Evolutionary conservation across 1,284 basidiomycete genomes (phyloP), one percentile per base, ranked within the genome.

Genomic region (Papiliotrema fonsecae): DNA sequence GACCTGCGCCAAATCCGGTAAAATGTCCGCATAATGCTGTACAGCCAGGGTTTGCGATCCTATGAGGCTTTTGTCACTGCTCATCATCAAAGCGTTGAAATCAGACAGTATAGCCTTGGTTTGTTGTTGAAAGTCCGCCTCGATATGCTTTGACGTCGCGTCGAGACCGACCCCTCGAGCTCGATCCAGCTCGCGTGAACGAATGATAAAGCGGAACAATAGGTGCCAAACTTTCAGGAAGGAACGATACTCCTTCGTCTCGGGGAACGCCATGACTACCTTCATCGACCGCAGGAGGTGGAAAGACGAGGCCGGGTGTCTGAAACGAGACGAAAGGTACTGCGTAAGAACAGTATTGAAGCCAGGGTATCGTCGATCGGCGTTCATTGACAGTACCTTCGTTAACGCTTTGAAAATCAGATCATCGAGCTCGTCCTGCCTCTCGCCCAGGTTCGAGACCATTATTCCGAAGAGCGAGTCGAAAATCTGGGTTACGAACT

Each of bases 151-250:
- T 11, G 86, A 83, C 0, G 88, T 89, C 1, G 85, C 82, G 6
- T 86, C 86, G 72, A 88, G 83, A 0, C 84, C 83, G 25, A 84
- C 70, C 48, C 90, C 88, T 57, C 85, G 86, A 5, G 79, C 77
- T 61, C 89, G 87, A 70, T 96, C 91, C 31, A 97, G 73, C 65
- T 94, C 89, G 34, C 92, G 78, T 5, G 90, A 85, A 21, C 88
- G 81, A 7, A 88, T 83, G 59, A 97, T 87, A 72, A 97, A 90
- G 67, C 88, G 88, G 81, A 97, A 90, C 58, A 97, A 82, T 65
- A 94, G 91, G 61, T 92, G 87, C 72, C 92, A 96, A 19, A 97
- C 93, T 70, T 97, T 97, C 59, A 98, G 79, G 13, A 91, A 86
- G 1, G 90, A 83, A 32, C 93, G 84, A 46, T 97, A 79, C 27